These are phyloP conservation scores for Drechslerella dactyloides DNA, from an alignment of 2,329 filamentous ascomycete species.

Conservation along the genomic window DNA sequence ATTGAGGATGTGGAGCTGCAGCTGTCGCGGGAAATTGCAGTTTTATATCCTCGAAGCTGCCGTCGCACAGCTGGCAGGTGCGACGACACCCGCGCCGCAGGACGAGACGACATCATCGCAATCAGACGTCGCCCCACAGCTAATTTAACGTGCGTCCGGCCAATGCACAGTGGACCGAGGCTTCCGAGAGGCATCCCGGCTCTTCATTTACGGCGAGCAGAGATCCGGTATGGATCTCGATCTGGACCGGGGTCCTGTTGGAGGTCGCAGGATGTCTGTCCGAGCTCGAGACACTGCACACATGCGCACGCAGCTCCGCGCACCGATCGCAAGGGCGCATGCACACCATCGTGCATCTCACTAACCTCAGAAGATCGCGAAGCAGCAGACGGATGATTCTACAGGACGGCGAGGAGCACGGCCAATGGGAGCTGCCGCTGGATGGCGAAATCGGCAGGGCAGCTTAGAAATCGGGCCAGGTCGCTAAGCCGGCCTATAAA, in stretches of 20 bases:
- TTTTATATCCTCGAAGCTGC: neutral
- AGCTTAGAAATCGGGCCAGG: conserved; percentile 2
- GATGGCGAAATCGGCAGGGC: neutral
- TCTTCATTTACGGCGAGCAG: neutral
- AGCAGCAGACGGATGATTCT: neutral
- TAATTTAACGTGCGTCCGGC: neutral
- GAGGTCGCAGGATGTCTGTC: neutral
- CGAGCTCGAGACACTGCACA: too few relatives aligned
- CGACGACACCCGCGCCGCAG: neutral
- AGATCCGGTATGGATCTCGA: neutral
- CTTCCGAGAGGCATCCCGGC: neutral
- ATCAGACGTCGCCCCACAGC: neutral
- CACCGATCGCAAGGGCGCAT: neutral
- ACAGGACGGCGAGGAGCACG: too few relatives aligned
- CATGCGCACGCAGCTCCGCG: too few relatives aligned
- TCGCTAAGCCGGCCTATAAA: neutral
- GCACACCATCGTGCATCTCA: neutral
- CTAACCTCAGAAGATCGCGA: neutral
- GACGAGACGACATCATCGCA: neutral
- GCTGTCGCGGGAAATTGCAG: neutral
- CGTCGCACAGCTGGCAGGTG: neutral
- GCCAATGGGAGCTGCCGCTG: neutral
- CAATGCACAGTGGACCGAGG: neutral
- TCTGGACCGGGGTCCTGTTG: neutral
- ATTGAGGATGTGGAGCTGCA: neutral